Evolutionary conservation across 305 asterid species (phyloP), one percentile per base, ranked within the genome.

Genomic region (Solanum aculeatissimum): DNA sequence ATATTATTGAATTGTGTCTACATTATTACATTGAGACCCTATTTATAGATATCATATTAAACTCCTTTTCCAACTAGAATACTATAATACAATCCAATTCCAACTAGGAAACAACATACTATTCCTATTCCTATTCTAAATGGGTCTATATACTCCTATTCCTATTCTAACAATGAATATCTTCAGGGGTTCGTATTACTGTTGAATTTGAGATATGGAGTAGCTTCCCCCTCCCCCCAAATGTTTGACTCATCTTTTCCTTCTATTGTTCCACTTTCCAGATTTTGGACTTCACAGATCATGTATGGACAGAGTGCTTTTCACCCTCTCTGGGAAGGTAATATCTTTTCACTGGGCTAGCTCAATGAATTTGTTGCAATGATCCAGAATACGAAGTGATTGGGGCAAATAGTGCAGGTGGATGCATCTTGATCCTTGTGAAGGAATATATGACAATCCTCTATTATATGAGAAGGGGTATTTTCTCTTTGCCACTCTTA

Each of bases 401-500:
- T 89, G 75, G 53, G 85, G 53, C 80, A 90, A 83, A 27, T 45
- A 85, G 19, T 91, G 90, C 97, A 96, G 99, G 90, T 96, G 99
- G 99, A 93, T 96, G 96, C 99, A 96, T 89, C 98, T 96, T 85
- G 99, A 96, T 89, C 98, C 99, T 49, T 96, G 99, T 87, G 99
- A 96, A 87, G 98, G 98, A 89, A 95, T 93, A 84, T 94, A 92
- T 84, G 98, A 94, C 93, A 96, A 88, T 77, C 99, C 98, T 38
- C 88, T 96, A 75, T 90, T 96, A 81, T 96, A 96, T 89, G 99
- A 96, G 90, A 94, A 93, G 89, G 99, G 99, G 99, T 96, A 94
- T 80, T 82, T 66, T 84, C 57, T 88, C 89, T 85, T 79, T 86
- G 47, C 82, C 65, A 23, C 9, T 66, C 65, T 23, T 25, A 40